Base-by-base conservation (phyloP, 768 basidiomycete species). In the Infundibulicybe gibba region DNA sequence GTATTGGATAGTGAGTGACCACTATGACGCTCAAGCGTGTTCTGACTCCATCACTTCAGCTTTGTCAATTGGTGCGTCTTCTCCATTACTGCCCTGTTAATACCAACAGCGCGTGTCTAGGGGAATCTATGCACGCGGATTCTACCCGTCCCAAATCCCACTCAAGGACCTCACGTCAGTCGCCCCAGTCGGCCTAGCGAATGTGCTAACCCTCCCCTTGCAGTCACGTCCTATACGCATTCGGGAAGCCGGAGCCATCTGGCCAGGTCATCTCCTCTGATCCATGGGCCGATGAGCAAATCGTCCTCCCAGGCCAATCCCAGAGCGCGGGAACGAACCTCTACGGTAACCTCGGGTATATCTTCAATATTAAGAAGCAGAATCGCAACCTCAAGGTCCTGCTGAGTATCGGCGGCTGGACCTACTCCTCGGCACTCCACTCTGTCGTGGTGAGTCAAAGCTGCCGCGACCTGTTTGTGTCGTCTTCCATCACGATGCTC, bases 101-200 rank as follows among this genome's bases (percentile, higher is more conserved):
- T 49, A 44, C 40, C 46, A 31, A 50, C 13, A 38, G 19, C 33
- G 20, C n/a, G n/a, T n/a, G 33, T 47, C 37, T 52, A 87, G 93
- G 94, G 94, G 92, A 5, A 97, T 98, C 32, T 98, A 98, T 61
- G 97, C 82, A 20, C 78, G 94, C 49, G 94, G 93, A 65, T 99
- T 79, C 63, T 87, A 86, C 31, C 95, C 95, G 1, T 84, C 85
- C 3, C 61, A 79, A 41, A 92, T 97, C 50, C 97, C 94, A 10
- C 79, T 66, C 2, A 64, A 88, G 15, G 85, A 94, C 61, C 78
- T 99, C 55, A 97, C 95, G 88, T 90, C 66, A 52, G 83, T 69
- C 32, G 32, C 30, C n/a, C 41, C 44, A 32, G 30, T 45, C 16
- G 49, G 13, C 21, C 21, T 38, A 38, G 14, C 52, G 12, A 25